Percentiles rank a stretch among this genome's conserved stretches.
These are phyloP conservation scores for Naematelia encephala DNA, from an alignment of 768 basidiomycete genomes.

Conservation along the genomic window DNA sequence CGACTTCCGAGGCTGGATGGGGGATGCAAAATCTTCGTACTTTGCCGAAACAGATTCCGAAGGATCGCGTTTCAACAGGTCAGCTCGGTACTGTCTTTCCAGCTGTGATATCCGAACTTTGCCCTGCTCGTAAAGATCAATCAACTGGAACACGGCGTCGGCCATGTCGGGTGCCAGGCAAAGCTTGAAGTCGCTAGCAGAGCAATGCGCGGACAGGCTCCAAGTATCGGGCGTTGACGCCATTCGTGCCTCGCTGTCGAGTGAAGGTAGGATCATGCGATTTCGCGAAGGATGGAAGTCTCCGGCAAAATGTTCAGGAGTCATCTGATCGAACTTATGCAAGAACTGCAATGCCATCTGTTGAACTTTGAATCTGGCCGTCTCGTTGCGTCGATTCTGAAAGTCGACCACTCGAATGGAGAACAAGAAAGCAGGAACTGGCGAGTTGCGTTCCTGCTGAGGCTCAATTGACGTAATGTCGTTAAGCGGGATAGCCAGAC, in stretches of 20 bases:
- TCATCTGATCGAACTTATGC: constrained; percentile 69
- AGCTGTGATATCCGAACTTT: constrained; percentile 29
- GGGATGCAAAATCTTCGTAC: constrained; percentile 51
- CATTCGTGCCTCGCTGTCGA: constrained; percentile 40
- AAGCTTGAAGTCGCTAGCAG: constrained; percentile 44
- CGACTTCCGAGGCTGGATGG: constrained; percentile 9
- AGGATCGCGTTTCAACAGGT: constrained; percentile 15
- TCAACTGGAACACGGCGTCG: constrained; percentile 37
- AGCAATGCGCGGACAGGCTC: constrained; percentile 41
- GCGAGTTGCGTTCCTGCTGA: neutral
- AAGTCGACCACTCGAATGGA: constrained; percentile 75
- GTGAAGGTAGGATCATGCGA: constrained; percentile 36
- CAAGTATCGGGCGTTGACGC: constrained; percentile 24
- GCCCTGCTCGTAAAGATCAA: constrained; percentile 45
- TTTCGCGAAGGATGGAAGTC: constrained; percentile 41
- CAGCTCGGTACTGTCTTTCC: constrained; percentile 35
- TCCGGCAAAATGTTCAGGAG: constrained; percentile 62
- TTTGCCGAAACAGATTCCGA: constrained; percentile 19
- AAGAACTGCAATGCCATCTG: constrained; percentile 83
- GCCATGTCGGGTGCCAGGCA: constrained; percentile 36
- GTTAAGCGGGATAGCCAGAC: constrained; percentile 83
- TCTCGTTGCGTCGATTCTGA: constrained; percentile 68
- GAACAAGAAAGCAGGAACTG: constrained; percentile 71
- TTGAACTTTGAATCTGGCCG: constrained; percentile 69
- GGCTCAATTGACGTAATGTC: constrained; percentile 57